Evolutionary conservation across 768 basidiomycete species (phyloP), one percentile per base, ranked within the genome.

Genomic region (Symmetrospora coprosmae): DNA sequence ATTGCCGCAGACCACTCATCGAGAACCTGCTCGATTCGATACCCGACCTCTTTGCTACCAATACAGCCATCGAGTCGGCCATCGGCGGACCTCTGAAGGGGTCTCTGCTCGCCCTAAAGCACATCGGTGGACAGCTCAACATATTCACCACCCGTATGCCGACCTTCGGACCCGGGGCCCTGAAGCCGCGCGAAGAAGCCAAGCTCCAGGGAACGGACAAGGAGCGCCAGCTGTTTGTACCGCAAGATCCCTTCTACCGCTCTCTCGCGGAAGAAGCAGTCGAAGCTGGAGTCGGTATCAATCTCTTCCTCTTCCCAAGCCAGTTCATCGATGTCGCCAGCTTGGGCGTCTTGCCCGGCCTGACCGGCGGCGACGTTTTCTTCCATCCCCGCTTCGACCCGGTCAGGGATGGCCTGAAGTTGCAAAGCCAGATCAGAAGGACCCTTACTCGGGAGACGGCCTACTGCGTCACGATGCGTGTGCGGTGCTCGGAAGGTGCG

Each of bases 381-480:
- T 92, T 84, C 75, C 85, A 91, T 68, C 94, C 92, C 8, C 79
- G 86, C n/a, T 99, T 88, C 71, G 78, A 83, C 51, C 77, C 80
- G 2, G 71, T 72, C 6, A 78, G 84, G 48, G 89, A 94, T 70
- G 77, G 77, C 7, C 67, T 75, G 7, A 74, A 80, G 4, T 67
- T 99, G 13, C 73, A 78, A n/a, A 83, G 83, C n/a, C 86, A 96
- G 67, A 69, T 97, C 21, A 76, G 76, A 55, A 78, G 86, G 19
- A 69, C 91, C 6, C 68, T 87, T 30, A 74, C 76, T 2, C 77
- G 88, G 25, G 82, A 79, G 65, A 83, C 83, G 8, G 88, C 76
- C 0, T 96, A 84, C 70, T 85, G 86, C 68, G 86, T 84, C 64
- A 78, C 80, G 2, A 77, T 90, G 74, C 78, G 84, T 34, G 79